Percentiles rank a stretch among this genome's conserved stretches.
Conservation (phyloP, 2,329 filamentous ascomycete species). For the Aspergillus awamori region DNA sequence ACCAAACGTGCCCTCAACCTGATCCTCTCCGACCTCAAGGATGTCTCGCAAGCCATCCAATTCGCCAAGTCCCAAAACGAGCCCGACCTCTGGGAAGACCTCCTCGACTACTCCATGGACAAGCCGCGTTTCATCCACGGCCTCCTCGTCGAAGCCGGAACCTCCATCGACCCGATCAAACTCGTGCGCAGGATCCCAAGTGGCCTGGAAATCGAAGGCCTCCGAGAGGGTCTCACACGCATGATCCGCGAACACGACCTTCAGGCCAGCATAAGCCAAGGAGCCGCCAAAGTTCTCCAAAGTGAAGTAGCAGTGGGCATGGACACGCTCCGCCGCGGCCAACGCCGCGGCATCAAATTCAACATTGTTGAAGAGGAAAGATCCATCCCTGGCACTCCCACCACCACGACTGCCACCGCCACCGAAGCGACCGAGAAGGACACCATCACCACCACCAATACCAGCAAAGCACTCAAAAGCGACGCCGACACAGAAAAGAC, state of each 20-base stretch:
- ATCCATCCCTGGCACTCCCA: constrained; percentile 10
- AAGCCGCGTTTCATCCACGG: constrained; percentile 93
- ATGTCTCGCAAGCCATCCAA: constrained; percentile 88
- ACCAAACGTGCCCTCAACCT: constrained; percentile 88
- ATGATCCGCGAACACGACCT: constrained; percentile 97
- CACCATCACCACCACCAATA: constrained; percentile 4
- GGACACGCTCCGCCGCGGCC: constrained; percentile 75
- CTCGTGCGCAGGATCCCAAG: constrained; percentile 89
- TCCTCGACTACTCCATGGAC: constrained; percentile 96
- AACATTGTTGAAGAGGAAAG: constrained; percentile 59
- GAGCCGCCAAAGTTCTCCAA: constrained; percentile 81
- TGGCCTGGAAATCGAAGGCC: constrained; percentile 86
- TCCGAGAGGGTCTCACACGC: constrained; percentile 82
- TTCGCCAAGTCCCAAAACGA: constrained; percentile 95
- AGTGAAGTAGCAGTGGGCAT: constrained; percentile 87
- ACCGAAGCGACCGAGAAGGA: constrained; percentile 9
- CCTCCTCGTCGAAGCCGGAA: constrained; percentile 89
- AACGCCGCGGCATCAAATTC: constrained; percentile 86
- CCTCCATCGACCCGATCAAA: constrained; percentile 87
- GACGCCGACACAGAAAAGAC: constrained; percentile 22
- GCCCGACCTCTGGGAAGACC: constrained; percentile 89
- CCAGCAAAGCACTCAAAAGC: not conserved
- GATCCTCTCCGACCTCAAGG: constrained; percentile 89
- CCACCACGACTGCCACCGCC: not conserved
- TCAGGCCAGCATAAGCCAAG: constrained; percentile 87